Evolutionary conservation across 129 eudicot genomes (phyloP), one percentile per base, ranked within the genome.

Genomic region (Erigeron canadensis): DNA sequence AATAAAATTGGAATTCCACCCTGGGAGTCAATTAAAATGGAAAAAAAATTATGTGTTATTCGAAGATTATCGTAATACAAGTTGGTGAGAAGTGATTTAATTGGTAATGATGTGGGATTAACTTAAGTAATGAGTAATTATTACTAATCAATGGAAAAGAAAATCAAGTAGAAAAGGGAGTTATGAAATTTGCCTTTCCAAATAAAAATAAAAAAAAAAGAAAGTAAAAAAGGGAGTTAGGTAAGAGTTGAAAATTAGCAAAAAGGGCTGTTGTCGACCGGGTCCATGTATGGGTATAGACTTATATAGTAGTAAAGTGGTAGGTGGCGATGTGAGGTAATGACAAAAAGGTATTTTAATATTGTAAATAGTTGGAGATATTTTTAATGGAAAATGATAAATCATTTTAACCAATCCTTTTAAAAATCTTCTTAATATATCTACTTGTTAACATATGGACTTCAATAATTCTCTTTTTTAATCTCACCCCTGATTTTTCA

Each of bases 261-360:
- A 57, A 75, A 69, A 62, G 16, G 76, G 22, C 18, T 69, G 44
- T 48, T 59, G 70, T 39, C 65, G 55, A 64, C 23, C 8, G 21
- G 56, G 65, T 53, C 59, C 74, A 57, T 67, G 61, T 67, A 42
- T 10, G 74, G 15, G n/a, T n/a, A n/a, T n/a, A n/a, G n/a, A n/a
- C n/a, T n/a, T n/a, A n/a, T n/a, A n/a, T n/a, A n/a, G 72, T 40
- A 44, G 58, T 67, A 50, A 41, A 41, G 80, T 68, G 75, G 76
- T 77, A 22, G 81, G 81, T 77, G 76, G 57, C 45, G 76, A 70
- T 61, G 65, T 77, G 71, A 60, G 50, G 12, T 1, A 72, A 72
- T 37, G 62, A 72, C 69, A 61, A 34, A 60, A 62, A 23, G 38
- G 47, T 72, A 72, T 23, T 46, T 5, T n/a, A n/a, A n/a, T n/a